phyloP scores from a whole-genome alignment of 2,329 filamentous ascomycete species.

The Botryosphaeria dothidea region DNA sequence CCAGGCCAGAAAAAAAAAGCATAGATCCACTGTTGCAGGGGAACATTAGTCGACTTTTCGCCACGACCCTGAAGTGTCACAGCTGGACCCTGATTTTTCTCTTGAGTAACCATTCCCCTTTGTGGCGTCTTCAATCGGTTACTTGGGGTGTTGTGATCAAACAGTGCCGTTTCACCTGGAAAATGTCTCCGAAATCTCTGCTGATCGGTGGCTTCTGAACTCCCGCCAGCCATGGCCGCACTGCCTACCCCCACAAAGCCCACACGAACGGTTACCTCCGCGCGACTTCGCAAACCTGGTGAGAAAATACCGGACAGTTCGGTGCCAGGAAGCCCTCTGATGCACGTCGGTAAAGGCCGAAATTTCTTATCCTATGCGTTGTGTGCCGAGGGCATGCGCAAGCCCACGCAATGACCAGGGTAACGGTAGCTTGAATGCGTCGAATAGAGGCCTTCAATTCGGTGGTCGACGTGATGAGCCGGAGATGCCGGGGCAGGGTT shows the following conservation, averaged over 20 bases:
- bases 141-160: not conserved
- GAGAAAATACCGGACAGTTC: not conserved
- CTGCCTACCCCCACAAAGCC: not conserved
- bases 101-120: not conserved
- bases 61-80: constrained; percentile 1
- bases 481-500: constrained; percentile 12
- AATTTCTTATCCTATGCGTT: not conserved
- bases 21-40: constrained; percentile 2
- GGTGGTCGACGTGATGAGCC: constrained; percentile 2
- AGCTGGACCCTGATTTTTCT: constrained; percentile 5
- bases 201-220: not conserved
- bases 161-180: constrained; percentile 9
- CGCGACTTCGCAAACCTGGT: not conserved
- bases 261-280: not conserved
- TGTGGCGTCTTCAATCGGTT: constrained; percentile 5
- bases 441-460: constrained; percentile 5
- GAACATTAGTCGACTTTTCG: not conserved
- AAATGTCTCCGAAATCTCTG: constrained; percentile 6
- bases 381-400: constrained; percentile 4
- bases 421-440: constrained; percentile 6
- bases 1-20: not conserved
- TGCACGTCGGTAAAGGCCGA: not conserved
- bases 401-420: constrained; percentile 9
- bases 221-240: not conserved
- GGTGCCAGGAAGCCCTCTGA: not conserved